These are phyloP conservation scores for Emmonsia crescens DNA, from an alignment of 2,329 filamentous ascomycete genomes.

Conservation along the genomic window DNA sequence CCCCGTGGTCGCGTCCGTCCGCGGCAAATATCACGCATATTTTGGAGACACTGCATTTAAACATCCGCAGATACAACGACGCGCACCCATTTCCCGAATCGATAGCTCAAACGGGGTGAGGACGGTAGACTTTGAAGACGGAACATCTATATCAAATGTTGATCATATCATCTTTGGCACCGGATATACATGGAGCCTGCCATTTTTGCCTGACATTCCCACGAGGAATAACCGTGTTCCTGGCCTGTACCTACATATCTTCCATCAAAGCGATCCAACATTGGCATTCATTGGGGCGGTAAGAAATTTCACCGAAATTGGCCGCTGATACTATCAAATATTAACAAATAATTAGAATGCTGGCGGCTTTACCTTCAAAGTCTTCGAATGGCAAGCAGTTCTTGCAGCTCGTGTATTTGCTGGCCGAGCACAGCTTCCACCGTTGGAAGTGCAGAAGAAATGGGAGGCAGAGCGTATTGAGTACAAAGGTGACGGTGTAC, in stretches of 20 bases:
- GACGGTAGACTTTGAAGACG: conserved; percentile 56
- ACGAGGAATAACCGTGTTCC: conserved; percentile 58
- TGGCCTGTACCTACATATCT: conserved; percentile 66
- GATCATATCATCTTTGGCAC: conserved; percentile 79
- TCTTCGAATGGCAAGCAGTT: conserved; percentile 60
- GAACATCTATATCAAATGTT: conserved; percentile 51
- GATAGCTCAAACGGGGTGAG: conserved; percentile 32
- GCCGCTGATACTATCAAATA: not conserved
- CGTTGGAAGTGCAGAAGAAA: conserved; percentile 36
- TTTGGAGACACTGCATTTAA: conserved; percentile 44
- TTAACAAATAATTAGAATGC: conserved; percentile 20
- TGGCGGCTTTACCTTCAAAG: conserved; percentile 50
- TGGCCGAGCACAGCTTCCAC: conserved; percentile 43
- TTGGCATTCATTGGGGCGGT: conserved; percentile 55
- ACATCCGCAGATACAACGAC: conserved; percentile 38
- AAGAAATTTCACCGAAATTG: conserved; percentile 10
- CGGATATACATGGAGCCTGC: conserved; percentile 74
- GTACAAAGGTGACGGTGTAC: conserved; percentile 44
- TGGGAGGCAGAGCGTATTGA: conserved; percentile 50
- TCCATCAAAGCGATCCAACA: conserved; percentile 64
- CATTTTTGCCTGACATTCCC: conserved; percentile 48
- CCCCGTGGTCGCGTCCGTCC: conserved; percentile 53
- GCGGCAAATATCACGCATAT: conserved; percentile 39
- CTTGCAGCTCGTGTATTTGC: conserved; percentile 49
- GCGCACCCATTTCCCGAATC: conserved; percentile 42